Conservation (phyloP, 805 yeast species). For the Wickerhamomyces bisporus region DNA sequence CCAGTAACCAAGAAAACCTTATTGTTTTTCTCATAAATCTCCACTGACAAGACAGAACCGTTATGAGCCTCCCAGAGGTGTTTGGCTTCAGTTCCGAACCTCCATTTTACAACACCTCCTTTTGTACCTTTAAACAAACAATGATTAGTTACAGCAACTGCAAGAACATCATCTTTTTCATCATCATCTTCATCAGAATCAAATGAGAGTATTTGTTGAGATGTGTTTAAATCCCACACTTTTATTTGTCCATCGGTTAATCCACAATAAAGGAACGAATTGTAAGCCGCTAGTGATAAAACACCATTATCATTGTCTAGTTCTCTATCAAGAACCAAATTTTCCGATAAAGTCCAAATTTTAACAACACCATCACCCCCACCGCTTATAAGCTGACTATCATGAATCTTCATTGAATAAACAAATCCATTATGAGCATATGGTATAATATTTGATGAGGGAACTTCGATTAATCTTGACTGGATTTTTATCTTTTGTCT, state of each 20-base stretch:
- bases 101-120: conserved; percentile 46
- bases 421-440: conserved; percentile 94
- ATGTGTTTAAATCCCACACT: conserved; percentile 83
- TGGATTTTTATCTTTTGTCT: conserved; percentile 2
- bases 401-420: conserved; percentile 46
- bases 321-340: conserved; percentile 25
- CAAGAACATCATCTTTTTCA: conserved; percentile 44
- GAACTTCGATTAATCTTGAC: conserved; percentile 55
- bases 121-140: conserved; percentile 57
- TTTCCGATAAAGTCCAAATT: conserved; percentile 55
- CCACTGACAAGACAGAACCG: conserved; percentile 55
- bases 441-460: conserved; percentile 55
- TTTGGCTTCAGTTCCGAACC: conserved; percentile 39
- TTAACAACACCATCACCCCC: conserved; percentile 92
- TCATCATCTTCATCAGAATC: conserved; percentile 31
- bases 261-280: conserved; percentile 80
- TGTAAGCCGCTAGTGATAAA: conserved; percentile 58
- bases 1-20: conserved; percentile 56
- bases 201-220: conserved; percentile 53
- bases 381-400: conserved; percentile 52
- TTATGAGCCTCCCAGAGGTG: conserved; percentile 48
- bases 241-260: conserved; percentile 67
- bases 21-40: conserved; percentile 36
- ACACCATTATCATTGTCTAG: conserved; percentile 67
- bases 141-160: conserved; percentile 51